Evolutionary conservation across 371 early-diverging fungal genomes (phyloP).

Genomic region (Parasitella parasitica): DNA sequence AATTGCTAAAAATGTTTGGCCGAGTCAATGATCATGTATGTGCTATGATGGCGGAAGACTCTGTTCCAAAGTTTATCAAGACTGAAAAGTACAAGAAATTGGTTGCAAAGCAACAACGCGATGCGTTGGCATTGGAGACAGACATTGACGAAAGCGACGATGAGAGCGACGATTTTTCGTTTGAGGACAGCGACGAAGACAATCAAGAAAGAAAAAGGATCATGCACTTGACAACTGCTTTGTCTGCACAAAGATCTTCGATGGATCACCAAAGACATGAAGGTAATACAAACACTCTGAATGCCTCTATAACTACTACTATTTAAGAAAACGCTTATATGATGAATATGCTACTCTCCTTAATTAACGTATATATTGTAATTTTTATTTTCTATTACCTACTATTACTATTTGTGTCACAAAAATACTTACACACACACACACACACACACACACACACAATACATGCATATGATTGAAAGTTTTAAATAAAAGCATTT

Average conservation of each 20-base stretch:
- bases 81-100: slow-evolving; percentile 58
- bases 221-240: neutral
- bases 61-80: slow-evolving; percentile 73
- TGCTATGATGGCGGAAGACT: slow-evolving; percentile 74
- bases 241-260: slow-evolving; percentile 7
- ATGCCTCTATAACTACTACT: neutral
- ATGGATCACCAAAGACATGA: slow-evolving; percentile 4
- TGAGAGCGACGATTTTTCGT: neutral
- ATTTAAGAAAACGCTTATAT: neutral
- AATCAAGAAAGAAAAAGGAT: neutral
- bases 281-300: neutral
- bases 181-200: slow-evolving; percentile 8
- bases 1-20: slow-evolving; percentile 52
- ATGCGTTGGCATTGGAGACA: neutral
- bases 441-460: too few relatives aligned
- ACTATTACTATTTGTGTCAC: too few relatives aligned
- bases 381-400: too few relatives aligned
- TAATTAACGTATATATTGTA: neutral
- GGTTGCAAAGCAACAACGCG: slow-evolving; percentile 4
- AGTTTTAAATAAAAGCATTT: too few relatives aligned
- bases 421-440: too few relatives aligned
- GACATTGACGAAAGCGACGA: neutral
- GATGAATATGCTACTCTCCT: neutral
- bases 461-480: too few relatives aligned
- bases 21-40: slow-evolving; percentile 71